phyloP scores from a whole-genome alignment of 2,329 filamentous ascomycete species.

The Penicillium sp. region DNA sequence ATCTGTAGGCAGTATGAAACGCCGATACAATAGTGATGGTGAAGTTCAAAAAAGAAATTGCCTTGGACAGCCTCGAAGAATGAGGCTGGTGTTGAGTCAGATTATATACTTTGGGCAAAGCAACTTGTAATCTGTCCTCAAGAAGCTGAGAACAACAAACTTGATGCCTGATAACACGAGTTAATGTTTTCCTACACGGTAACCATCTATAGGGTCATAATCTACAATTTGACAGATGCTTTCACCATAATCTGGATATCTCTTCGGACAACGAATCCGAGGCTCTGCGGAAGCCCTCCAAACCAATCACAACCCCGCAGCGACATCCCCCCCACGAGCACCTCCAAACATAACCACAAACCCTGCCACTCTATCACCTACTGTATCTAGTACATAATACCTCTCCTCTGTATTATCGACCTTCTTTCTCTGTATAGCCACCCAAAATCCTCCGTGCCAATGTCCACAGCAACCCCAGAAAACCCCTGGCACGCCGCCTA shows the following conservation, averaged over 20 bases:
- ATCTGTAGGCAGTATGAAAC: background rate
- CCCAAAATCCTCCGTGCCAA: background rate
- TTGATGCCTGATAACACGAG: background rate
- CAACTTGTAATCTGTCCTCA: background rate
- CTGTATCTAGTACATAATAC: background rate
- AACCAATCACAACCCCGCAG: constrained; percentile 14
- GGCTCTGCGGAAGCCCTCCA: background rate
- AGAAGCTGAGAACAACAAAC: background rate
- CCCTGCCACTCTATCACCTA: background rate
- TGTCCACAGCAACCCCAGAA: background rate
- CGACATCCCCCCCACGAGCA: constrained; percentile 1
- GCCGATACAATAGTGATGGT: background rate
- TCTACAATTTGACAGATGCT: too few relatives aligned
- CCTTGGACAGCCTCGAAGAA: background rate
- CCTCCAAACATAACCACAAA: background rate
- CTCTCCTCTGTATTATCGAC: too few relatives aligned
- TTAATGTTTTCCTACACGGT: background rate
- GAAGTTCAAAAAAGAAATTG: background rate
- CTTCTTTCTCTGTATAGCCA: too few relatives aligned
- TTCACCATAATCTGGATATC: too few relatives aligned
- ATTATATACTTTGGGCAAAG: background rate
- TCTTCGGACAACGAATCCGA: background rate
- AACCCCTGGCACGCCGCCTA: constrained; percentile 46
- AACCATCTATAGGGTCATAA: too few relatives aligned
- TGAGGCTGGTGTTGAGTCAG: background rate